phyloP scores from a whole-genome alignment of 352 stramenopile species.

The Globisporangium heterothallicum region DNA sequence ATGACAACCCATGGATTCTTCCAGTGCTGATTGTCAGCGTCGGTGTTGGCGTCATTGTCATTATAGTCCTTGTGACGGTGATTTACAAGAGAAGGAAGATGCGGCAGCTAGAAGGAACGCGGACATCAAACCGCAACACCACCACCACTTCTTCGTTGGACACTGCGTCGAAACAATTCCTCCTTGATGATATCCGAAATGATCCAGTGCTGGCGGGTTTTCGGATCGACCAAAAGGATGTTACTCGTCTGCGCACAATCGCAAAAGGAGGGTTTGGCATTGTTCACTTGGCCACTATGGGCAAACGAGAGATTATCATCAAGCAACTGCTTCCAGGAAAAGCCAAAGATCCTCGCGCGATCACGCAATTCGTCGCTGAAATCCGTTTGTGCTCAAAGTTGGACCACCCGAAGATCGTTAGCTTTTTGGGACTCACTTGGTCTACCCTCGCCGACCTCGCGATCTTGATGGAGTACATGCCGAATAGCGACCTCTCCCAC shows the following conservation, averaged over 20 bases:
- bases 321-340: constrained; percentile 14
- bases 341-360: constrained; percentile 18
- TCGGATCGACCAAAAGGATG: constrained; percentile 43
- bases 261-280: constrained; percentile 54
- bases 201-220: constrained; percentile 37
- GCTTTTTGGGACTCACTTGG: constrained; percentile 22
- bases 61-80: constrained; percentile 1
- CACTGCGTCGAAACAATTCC: constrained; percentile 18
- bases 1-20: background rate
- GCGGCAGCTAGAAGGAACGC: constrained; percentile 10
- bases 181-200: constrained; percentile 45
- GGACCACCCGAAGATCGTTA: constrained; percentile 22
- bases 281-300: constrained; percentile 36
- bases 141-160: constrained; percentile 4
- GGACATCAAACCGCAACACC: constrained; percentile 6
- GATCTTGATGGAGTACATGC: constrained; percentile 30
- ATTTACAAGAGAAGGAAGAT: constrained; percentile 11
- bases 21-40: constrained; percentile 6
- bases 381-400: constrained; percentile 17
- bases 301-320: constrained; percentile 21
- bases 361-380: constrained; percentile 23
- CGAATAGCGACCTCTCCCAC: constrained; percentile 21
- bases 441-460: constrained; percentile 14
- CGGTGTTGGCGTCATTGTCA: constrained; percentile 1
- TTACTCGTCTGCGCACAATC: constrained; percentile 27